Conservation (phyloP, 306 rosid species). For the Acacia acuminata region DNA sequence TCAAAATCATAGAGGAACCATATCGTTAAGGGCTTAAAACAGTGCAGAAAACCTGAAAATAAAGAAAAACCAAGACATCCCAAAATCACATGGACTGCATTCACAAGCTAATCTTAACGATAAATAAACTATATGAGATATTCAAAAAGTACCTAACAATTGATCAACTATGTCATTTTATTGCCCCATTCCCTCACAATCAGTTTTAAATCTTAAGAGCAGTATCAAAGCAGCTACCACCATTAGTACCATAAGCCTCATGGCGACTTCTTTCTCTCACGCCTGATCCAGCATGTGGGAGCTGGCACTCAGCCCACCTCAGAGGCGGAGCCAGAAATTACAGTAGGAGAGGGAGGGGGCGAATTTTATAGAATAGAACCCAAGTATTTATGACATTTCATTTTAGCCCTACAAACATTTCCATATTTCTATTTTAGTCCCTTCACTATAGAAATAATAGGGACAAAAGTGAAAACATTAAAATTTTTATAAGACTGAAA, state of each 20-base stretch:
- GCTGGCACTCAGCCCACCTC: not conserved
- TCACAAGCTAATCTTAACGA: not conserved
- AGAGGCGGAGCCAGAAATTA: too few species aligned
- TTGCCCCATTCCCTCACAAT: not conserved
- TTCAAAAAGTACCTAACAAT: not conserved
- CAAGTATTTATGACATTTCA: too few species aligned
- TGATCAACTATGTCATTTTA: not conserved
- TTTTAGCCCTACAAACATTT: too few species aligned
- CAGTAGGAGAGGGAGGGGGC: too few species aligned
- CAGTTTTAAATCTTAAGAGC: not conserved
- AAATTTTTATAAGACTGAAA: too few species aligned
- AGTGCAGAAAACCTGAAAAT: not conserved
- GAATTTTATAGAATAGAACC: too few species aligned
- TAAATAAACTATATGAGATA: not conserved
- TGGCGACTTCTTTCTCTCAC: not conserved
- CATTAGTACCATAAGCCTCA: not conserved
- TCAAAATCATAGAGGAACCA: not conserved
- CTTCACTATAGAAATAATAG: too few species aligned
- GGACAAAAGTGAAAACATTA: too few species aligned
- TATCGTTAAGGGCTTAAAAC: not conserved
- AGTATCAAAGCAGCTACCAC: not conserved
- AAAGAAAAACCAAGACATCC: not conserved
- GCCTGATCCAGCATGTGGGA: not conserved
- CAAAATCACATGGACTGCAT: slow-evolving; percentile 9
- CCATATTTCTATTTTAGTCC: too few species aligned